Conservation (phyloP, 106 monocot species). For the Gastrodia elata region DNA sequence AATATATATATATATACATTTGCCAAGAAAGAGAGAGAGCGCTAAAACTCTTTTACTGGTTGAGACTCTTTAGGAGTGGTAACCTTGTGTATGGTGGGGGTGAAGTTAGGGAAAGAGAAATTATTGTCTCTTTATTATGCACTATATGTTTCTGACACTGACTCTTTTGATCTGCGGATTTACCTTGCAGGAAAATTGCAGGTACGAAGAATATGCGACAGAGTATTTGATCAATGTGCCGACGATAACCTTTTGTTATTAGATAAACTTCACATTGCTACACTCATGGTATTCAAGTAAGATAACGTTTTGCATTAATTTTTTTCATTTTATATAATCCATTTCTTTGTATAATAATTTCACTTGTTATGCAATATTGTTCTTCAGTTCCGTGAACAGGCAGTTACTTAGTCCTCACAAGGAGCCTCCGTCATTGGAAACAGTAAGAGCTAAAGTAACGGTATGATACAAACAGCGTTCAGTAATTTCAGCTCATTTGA, state of each 20-base stretch:
- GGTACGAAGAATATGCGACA: conserved; percentile 25
- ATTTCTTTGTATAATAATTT: not conserved
- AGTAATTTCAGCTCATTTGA: not conserved
- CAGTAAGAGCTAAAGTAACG: conserved; percentile 2
- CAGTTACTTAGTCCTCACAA: conserved; percentile 34
- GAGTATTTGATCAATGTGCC: conserved; percentile 22
- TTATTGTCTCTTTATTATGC: too few relatives aligned
- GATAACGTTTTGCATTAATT: not conserved
- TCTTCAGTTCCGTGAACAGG: conserved; percentile 36
- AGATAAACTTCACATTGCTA: conserved; percentile 22
- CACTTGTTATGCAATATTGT: not conserved
- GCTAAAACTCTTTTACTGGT: too few relatives aligned
- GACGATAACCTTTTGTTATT: conserved; percentile 6
- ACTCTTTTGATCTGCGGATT: not conserved
- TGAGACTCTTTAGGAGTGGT: too few relatives aligned
- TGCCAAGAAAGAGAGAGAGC: too few relatives aligned
- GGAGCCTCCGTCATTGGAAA: conserved; percentile 25
- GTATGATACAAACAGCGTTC: not conserved
- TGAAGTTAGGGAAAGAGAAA: too few relatives aligned
- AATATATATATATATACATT: too few relatives aligned
- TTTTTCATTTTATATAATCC: not conserved
- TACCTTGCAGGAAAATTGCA: conserved; percentile 25
- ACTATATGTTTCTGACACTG: too few relatives aligned
- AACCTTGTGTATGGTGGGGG: too few relatives aligned
- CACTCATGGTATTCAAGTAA: conserved; percentile 42